Conservation (phyloP, 257 asterid genomes). For the Leptodermis oblonga region DNA sequence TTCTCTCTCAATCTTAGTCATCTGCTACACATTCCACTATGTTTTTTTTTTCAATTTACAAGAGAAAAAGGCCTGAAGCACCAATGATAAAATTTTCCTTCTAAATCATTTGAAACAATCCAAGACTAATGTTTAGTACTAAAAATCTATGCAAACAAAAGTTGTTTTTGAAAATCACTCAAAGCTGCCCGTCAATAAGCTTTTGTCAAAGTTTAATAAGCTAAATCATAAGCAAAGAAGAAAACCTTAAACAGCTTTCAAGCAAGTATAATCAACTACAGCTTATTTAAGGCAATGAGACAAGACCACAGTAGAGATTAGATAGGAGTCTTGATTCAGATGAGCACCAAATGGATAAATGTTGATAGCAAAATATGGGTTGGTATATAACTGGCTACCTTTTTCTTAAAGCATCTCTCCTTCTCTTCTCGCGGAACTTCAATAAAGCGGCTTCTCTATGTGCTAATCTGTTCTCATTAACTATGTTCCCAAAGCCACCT, state of each 20-base stretch:
- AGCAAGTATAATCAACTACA: not conserved
- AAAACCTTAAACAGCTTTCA: not conserved
- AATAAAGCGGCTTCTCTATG: slow-evolving; percentile 62
- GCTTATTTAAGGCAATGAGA: not conserved
- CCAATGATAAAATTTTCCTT: not conserved
- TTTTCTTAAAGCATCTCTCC: slow-evolving; percentile 62
- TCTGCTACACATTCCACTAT: not conserved
- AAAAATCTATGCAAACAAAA: not conserved
- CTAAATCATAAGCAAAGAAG: not conserved
- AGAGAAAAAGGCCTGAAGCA: not conserved
- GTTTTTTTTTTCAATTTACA: not conserved
- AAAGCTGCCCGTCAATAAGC: not conserved
- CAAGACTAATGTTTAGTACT: not conserved
- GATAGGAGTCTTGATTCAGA: not conserved
- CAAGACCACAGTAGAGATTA: not conserved
- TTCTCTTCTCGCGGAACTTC: slow-evolving; percentile 70
- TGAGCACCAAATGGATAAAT: not conserved
- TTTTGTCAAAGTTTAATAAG: no score
- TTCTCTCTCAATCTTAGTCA: not conserved
- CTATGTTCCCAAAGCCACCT: slow-evolving; percentile 44
- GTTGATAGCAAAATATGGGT: not conserved
- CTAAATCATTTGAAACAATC: not conserved
- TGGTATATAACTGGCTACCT: slow-evolving; percentile 36
- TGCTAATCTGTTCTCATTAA: slow-evolving; percentile 45
- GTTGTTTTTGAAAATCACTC: not conserved